Conservation (phyloP, 1,284 basidiomycete species). For the Puccinia horiana region DNA sequence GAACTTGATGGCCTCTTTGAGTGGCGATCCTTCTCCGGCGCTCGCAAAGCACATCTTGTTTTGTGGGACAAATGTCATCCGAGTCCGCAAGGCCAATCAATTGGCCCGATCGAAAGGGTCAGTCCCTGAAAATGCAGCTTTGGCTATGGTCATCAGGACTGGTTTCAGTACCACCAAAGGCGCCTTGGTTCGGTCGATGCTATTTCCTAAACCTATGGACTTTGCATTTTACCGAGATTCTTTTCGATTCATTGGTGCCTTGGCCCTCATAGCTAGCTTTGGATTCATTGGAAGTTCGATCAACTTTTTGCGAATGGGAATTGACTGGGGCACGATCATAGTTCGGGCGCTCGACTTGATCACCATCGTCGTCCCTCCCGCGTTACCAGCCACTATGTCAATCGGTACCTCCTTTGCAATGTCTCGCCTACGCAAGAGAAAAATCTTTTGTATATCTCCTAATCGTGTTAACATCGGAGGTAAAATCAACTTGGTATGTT, state of each 20-base stretch:
- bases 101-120: constrained; percentile 55
- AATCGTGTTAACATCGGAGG: constrained; percentile 94
- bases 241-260: constrained; percentile 89
- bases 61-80: constrained; percentile 85
- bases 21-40: constrained; percentile 67
- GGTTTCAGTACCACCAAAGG: constrained; percentile 99
- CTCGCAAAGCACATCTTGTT: constrained; percentile 85
- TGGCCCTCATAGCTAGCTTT: constrained; percentile 80
- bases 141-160: constrained; percentile 87
- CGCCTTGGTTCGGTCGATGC: constrained; percentile 91
- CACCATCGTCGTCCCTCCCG: constrained; percentile 96
- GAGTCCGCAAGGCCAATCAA: constrained; percentile 68
- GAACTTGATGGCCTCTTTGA: constrained; percentile 51
- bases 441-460: constrained; percentile 96
- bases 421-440: constrained; percentile 77
- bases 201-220: constrained; percentile 97
- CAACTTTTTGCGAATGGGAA: constrained; percentile 87
- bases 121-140: constrained; percentile 61
- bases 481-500: constrained; percentile 96
- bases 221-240: constrained; percentile 72
- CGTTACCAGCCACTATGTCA: constrained; percentile 92
- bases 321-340: constrained; percentile 85
- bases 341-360: constrained; percentile 93
- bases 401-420: constrained; percentile 98
- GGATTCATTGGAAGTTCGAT: constrained; percentile 80